Conservation (phyloP, 441 rosid genomes). For the Erodium chrysanthum region DNA sequence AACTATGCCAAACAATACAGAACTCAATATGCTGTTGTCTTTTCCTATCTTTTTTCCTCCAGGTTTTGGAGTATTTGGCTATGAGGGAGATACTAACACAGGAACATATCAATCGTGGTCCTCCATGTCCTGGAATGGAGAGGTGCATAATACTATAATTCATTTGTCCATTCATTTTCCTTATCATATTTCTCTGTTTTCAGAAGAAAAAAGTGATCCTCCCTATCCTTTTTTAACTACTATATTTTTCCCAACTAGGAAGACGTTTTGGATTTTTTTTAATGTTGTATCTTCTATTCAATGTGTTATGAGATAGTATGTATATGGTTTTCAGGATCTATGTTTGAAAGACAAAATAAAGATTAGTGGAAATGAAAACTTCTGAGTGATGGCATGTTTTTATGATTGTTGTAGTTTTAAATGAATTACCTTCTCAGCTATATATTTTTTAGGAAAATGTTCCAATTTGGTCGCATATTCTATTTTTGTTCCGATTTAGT, state of each 20-base stretch:
- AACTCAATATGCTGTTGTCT: not conserved
- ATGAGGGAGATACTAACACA: constrained; percentile 59
- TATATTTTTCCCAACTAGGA: not conserved
- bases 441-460: too few species aligned
- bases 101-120: constrained; percentile 69
- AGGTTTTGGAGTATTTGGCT: constrained; percentile 90
- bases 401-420: not conserved
- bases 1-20: not conserved
- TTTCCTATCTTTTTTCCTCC: constrained; percentile 11
- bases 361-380: not conserved
- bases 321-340: not conserved
- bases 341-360: not conserved
- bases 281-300: not conserved
- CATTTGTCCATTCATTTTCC: constrained; percentile 13
- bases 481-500: too few species aligned
- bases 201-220: not conserved
- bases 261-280: not conserved
- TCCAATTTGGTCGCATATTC: too few species aligned
- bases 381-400: not conserved
- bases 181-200: not conserved
- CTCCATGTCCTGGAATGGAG: constrained; percentile 87
- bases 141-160: constrained; percentile 37
- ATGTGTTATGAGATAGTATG: not conserved
- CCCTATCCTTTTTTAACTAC: not conserved
- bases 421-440: not conserved